Conservation (phyloP, 1,139 yeast genomes). For the Blastobotrys petasosporus region DNA sequence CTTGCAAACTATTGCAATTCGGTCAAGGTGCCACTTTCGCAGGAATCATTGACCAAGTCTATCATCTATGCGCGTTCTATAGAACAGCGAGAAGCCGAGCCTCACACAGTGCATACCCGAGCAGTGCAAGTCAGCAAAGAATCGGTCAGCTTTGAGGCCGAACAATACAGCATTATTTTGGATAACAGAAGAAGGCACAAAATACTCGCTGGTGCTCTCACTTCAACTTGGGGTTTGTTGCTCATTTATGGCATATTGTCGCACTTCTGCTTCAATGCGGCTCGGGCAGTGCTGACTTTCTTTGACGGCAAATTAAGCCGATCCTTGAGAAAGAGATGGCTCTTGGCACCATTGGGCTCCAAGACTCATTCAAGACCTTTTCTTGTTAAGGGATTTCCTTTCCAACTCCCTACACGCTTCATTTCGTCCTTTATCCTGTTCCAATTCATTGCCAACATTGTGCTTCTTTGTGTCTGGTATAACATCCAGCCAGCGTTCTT, state of each 20-base stretch:
- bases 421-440: conserved; percentile 47
- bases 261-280: conserved; percentile 10
- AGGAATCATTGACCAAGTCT: no score
- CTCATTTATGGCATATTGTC: conserved; percentile 8
- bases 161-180: not conserved
- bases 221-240: not conserved
- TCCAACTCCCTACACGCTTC: conserved; percentile 54
- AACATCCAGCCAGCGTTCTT: conserved; percentile 30
- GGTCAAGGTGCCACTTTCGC: no score
- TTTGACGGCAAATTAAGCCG: conserved; percentile 16
- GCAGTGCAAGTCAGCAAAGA: conserved; percentile 1
- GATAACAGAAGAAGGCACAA: not conserved
- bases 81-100: no score
- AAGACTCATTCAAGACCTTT: conserved; percentile 8
- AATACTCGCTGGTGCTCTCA: not conserved
- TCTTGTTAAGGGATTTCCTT: conserved; percentile 17
- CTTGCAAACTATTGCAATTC: no score
- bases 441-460: conserved; percentile 39
- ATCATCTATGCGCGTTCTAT: no score
- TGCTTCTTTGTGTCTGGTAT: conserved; percentile 38
- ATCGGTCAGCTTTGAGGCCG: not conserved
- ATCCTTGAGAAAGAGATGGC: conserved; percentile 13
- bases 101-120: not conserved
- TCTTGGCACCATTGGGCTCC: conserved; percentile 15
- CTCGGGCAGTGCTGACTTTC: conserved; percentile 9